phyloP scores from a whole-genome alignment of 2,329 filamentous ascomycete species.

The Colletotrichum euphorbiae region DNA sequence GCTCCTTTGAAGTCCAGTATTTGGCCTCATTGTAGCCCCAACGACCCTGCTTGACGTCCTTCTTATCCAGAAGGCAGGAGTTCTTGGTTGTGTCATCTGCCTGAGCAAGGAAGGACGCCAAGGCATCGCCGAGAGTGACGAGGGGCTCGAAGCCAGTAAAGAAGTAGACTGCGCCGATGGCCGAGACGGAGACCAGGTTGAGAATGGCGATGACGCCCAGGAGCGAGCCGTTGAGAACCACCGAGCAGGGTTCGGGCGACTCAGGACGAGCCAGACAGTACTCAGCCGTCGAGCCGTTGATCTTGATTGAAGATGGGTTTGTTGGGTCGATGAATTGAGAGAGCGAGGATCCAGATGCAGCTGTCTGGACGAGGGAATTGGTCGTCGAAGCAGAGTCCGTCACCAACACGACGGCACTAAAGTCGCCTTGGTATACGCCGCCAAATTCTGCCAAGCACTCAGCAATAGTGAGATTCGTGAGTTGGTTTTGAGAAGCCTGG shows the following conservation, averaged over 20 bases:
- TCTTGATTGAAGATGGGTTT: conserved; percentile 31
- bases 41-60: conserved; percentile 55
- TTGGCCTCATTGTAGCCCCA: conserved; percentile 58
- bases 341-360: conserved; percentile 44
- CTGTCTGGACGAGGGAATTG: conserved; percentile 51
- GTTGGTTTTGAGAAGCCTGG: conserved; percentile 45
- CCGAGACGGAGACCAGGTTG: conserved; percentile 52
- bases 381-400: conserved; percentile 43
- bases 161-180: conserved; percentile 47
- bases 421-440: conserved; percentile 48
- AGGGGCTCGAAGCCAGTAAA: conserved; percentile 55
- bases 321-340: conserved; percentile 26
- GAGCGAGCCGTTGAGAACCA: conserved; percentile 57
- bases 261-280: conserved; percentile 36
- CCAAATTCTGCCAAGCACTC: conserved; percentile 49
- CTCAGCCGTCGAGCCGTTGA: conserved; percentile 42
- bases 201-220: conserved; percentile 57
- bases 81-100: conserved; percentile 58
- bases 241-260: conserved; percentile 49
- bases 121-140: conserved; percentile 62
- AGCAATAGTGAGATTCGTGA: conserved; percentile 47
- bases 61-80: conserved; percentile 60
- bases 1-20: conserved; percentile 54
- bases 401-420: conserved; percentile 51
- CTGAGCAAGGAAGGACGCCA: conserved; percentile 61